A percentile compares a stretch with the other conserved stretches of the same genome.
Evolutionary conservation across 1,284 basidiomycete species (phyloP).

Genomic region (Chondrostereum purpureum): DNA sequence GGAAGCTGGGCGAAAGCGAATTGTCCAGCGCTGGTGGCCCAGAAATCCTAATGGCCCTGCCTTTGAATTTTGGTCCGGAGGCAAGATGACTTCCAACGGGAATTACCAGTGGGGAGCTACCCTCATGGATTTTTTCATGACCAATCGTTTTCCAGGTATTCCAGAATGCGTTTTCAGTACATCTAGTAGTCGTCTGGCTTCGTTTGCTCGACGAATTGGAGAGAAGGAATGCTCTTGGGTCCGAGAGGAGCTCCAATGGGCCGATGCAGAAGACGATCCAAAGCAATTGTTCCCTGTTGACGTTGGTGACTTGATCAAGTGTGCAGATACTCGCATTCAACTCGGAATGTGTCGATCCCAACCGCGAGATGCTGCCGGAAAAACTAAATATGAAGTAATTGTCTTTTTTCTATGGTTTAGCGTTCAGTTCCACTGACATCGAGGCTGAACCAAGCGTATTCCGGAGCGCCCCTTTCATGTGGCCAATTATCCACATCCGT

Average conservation of each 20-base stretch:
- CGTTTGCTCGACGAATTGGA: slow-evolving; percentile 25
- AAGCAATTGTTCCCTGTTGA: not conserved
- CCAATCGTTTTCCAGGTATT: slow-evolving; percentile 19
- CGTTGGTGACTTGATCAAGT: not conserved
- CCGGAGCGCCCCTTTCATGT: not conserved
- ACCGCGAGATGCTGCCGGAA: not conserved
- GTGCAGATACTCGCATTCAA: not conserved
- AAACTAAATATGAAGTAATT: not conserved
- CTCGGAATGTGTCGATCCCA: not conserved
- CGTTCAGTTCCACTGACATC: too few relatives aligned
- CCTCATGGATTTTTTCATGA: slow-evolving; percentile 35
- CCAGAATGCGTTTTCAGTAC: slow-evolving; percentile 16
- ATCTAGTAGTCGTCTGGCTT: slow-evolving; percentile 30
- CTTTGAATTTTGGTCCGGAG: slow-evolving; percentile 17
- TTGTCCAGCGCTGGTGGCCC: slow-evolving; percentile 27
- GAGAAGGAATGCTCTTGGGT: slow-evolving; percentile 28
- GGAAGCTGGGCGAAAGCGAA: slow-evolving; percentile 11
- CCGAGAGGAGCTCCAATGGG: not conserved
- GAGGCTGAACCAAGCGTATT: not conserved
- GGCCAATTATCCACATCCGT: not conserved
- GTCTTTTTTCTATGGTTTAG: too few relatives aligned
- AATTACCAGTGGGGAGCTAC: slow-evolving; percentile 37
- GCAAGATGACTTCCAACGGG: slow-evolving; percentile 27
- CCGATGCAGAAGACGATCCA: not conserved
- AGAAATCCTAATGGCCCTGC: slow-evolving; percentile 24